Evolutionary conservation across 345 rosid species (phyloP).

Genomic region (Eucalyptus decipiens): DNA sequence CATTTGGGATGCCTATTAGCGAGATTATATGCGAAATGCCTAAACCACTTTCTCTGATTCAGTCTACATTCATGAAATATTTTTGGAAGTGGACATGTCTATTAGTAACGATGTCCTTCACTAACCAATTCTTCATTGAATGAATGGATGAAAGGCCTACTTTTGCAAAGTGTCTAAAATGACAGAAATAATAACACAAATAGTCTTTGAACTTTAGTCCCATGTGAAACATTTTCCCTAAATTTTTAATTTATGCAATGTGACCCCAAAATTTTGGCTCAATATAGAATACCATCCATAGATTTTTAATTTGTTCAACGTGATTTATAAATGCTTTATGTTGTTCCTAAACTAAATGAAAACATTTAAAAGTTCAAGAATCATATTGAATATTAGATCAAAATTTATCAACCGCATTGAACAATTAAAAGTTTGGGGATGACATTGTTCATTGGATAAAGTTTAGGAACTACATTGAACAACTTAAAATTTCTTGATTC

Average conservation of each 20-base stretch:
- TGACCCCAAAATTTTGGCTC: background rate
- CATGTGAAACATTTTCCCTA: too few relatives aligned
- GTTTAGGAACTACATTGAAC: background rate
- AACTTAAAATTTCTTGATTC: fast-evolving
- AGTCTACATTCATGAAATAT: background rate
- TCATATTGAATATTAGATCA: background rate
- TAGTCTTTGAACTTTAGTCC: background rate
- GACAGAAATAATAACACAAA: background rate
- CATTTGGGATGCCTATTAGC: background rate
- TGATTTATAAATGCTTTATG: background rate
- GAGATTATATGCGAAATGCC: background rate
- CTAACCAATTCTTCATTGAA: background rate
- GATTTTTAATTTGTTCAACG: too few relatives aligned
- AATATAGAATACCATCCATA: too few relatives aligned
- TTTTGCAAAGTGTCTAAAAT: background rate
- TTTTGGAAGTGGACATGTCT: background rate
- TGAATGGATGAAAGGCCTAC: background rate
- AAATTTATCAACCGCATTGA: fast-evolving
- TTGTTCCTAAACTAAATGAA: background rate
- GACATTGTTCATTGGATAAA: fast-evolving
- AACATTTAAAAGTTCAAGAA: too few relatives aligned
- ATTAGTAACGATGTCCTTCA: background rate
- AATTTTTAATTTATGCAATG: background rate
- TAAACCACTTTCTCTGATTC: background rate
- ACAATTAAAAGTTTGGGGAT: too few relatives aligned